Evolutionary conservation across 2,329 filamentous ascomycete species (phyloP).

Genomic region (Diaporthe sp.): DNA sequence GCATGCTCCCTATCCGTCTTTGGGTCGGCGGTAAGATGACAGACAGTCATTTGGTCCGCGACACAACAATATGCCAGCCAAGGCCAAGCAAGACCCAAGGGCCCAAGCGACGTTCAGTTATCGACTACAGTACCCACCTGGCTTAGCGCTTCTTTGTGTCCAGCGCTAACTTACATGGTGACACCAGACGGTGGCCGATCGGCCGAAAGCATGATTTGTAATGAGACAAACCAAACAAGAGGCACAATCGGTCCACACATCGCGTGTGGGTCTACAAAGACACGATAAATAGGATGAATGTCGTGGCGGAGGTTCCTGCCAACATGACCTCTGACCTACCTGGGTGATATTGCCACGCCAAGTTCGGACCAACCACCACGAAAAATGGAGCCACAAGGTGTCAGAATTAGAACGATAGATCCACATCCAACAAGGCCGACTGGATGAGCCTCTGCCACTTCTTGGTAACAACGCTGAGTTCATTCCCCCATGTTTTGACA

Average conservation of each 20-base stretch:
- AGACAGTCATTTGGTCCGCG: neutral
- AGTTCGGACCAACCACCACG: neutral
- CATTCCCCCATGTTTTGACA: no score
- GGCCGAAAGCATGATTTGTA: conserved; percentile 10
- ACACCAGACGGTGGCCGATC: neutral
- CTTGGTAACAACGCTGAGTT: no score
- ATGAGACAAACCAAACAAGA: neutral
- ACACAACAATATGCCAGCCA: neutral
- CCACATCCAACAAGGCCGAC: no score
- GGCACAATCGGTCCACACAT: neutral
- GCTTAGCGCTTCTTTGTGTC: neutral
- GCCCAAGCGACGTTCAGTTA: neutral
- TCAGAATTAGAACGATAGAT: neutral
- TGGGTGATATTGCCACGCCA: neutral
- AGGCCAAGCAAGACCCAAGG: neutral
- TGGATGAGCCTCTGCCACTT: no score
- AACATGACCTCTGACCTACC: no score
- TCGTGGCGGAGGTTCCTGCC: neutral
- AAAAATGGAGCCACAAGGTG: neutral
- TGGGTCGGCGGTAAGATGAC: neutral
- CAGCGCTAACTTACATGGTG: neutral
- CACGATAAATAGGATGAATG: neutral
- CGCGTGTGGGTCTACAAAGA: neutral
- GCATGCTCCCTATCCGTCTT: neutral
- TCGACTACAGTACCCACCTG: neutral